phyloP scores from a whole-genome alignment of 148 eudicot genomes.

The Mesembryanthemum crystallinum region DNA sequence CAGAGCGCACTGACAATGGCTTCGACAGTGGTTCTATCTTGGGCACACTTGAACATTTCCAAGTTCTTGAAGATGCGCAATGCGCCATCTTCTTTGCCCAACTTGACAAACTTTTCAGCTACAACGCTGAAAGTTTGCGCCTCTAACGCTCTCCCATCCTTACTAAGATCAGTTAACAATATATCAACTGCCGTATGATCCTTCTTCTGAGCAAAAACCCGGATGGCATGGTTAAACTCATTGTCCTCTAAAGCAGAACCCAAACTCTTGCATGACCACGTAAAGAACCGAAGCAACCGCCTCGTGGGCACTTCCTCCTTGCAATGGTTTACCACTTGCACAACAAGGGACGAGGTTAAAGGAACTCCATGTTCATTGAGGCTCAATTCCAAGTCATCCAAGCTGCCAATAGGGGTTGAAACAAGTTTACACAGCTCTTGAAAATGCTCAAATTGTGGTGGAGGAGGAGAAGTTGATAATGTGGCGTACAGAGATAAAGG shows the following conservation, averaged over 20 bases:
- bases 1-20: constrained; percentile 58
- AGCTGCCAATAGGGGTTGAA: constrained; percentile 44
- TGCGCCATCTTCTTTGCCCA: constrained; percentile 60
- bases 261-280: constrained; percentile 52
- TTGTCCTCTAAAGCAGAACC: constrained; percentile 33
- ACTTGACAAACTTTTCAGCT: constrained; percentile 46
- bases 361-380: constrained; percentile 29
- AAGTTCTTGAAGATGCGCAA: constrained; percentile 64
- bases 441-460: constrained; percentile 13
- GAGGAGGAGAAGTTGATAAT: constrained; percentile 11
- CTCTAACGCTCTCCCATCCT: constrained; percentile 49
- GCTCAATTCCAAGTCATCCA: constrained; percentile 51
- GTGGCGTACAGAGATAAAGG: constrained; percentile 24
- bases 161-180: constrained; percentile 42
- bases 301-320: constrained; percentile 47
- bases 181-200: constrained; percentile 55
- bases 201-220: constrained; percentile 48
- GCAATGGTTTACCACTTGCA: constrained; percentile 48
- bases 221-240: constrained; percentile 49
- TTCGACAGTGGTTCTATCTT: constrained; percentile 39
- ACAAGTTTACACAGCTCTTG: constrained; percentile 46
- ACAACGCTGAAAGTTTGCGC: constrained; percentile 41
- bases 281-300: constrained; percentile 56
- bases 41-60: constrained; percentile 48
- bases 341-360: constrained; percentile 43